Conservation (phyloP, 169 alveolate genomes). For the Plasmodium coatneyi region DNA sequence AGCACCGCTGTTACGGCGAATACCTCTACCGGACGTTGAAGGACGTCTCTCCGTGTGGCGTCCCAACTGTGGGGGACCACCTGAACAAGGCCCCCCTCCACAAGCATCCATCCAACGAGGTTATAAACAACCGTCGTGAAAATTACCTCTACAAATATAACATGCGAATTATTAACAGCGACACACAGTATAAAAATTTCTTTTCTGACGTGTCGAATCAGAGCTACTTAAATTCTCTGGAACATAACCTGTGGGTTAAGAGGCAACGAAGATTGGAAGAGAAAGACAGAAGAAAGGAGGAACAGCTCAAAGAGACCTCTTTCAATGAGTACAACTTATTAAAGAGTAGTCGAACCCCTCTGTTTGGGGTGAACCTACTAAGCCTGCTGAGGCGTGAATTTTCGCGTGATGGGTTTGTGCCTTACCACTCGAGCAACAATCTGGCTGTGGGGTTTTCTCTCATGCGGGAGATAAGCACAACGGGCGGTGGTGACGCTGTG, state of each 20-base stretch:
- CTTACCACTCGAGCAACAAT: conserved; percentile 8
- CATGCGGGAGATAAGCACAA: not conserved
- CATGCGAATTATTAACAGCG: conserved; percentile 31
- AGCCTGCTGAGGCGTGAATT: conserved; percentile 20
- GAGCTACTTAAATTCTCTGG: conserved; percentile 28
- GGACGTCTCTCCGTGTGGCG: not conserved
- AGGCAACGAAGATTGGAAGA: conserved; percentile 1
- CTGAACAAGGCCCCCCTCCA: not conserved
- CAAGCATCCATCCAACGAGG: not conserved
- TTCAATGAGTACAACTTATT: not conserved
- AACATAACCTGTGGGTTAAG: conserved; percentile 53
- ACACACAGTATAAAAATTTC: conserved; percentile 35
- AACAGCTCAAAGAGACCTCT: not conserved
- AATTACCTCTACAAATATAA: conserved; percentile 11
- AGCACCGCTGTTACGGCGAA: conserved; percentile 25
- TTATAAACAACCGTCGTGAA: not conserved
- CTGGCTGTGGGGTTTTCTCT: not conserved
- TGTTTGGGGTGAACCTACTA: conserved; percentile 33
- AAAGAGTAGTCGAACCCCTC: conserved; percentile 8
- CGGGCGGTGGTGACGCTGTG: too few species aligned
- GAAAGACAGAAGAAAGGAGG: not conserved
- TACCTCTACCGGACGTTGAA: conserved; percentile 13
- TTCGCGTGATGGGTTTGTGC: conserved; percentile 11
- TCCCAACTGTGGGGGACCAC: not conserved
- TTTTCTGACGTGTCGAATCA: conserved; percentile 14